Conservation (phyloP, 1,139 yeast genomes). For the Magnusiomyces suaveolens region DNA sequence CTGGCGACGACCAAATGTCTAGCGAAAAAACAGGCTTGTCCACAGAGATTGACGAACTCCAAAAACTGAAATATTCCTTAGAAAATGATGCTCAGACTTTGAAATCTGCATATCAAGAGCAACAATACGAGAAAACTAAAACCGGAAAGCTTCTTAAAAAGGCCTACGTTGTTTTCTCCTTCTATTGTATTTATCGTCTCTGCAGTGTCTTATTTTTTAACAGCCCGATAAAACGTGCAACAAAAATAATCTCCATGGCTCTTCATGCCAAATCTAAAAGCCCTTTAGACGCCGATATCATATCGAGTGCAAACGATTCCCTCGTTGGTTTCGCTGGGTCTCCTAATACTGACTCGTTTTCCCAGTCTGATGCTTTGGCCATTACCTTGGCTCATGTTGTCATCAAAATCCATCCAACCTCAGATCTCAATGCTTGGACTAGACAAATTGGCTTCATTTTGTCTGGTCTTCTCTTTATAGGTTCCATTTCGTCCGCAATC, state of each 20-base stretch:
- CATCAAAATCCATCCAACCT: constrained; percentile 12
- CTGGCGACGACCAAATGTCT: constrained; percentile 34
- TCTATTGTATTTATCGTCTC: constrained; percentile 58
- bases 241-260: constrained; percentile 7
- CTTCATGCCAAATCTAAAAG: not conserved
- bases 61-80: constrained; percentile 34
- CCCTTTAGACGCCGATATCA: not conserved
- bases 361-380: constrained; percentile 34
- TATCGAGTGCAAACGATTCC: not conserved
- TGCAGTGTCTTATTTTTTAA: constrained; percentile 35
- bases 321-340: not conserved
- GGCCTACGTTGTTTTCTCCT: constrained; percentile 37
- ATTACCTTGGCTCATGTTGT: constrained; percentile 47
- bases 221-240: constrained; percentile 22
- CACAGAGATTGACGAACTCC: constrained; percentile 62
- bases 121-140: constrained; percentile 26
- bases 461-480: constrained; percentile 55
- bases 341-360: not conserved
- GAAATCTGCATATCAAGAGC: constrained; percentile 23
- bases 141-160: constrained; percentile 26
- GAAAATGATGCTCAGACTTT: constrained; percentile 27
- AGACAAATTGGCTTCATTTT: constrained; percentile 55
- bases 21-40: constrained; percentile 56
- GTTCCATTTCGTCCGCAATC: constrained; percentile 41
- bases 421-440: constrained; percentile 47